Evolutionary conservation across 371 early-diverging fungal species (phyloP), one percentile per base, ranked within the genome.

Genomic region (Mortierella sp.): DNA sequence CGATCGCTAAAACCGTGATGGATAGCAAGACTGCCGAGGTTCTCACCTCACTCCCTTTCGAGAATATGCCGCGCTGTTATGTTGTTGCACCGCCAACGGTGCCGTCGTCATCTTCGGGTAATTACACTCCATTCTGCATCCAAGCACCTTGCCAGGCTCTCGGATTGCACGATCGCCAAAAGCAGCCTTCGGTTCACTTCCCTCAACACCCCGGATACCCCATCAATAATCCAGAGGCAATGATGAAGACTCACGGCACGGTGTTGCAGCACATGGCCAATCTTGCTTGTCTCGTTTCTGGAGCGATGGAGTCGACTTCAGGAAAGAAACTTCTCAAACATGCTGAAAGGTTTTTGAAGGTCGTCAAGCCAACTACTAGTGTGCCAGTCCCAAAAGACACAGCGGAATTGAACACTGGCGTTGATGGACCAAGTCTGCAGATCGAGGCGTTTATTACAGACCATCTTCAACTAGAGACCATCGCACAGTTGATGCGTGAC

Each of bases 381-480:
- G 74, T 79, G n/a, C 74, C 79, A 1, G 51, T 37, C 16, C 0
- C 28, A 4, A 57, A 47, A 28, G 79, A 79, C 35, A 70, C 73
- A 1, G 28, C 35, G n/a, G 69, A 66, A 49, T 39, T 40, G 47
- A 54, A 52, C 30, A 72, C 72, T 1, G 72, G 35, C 9, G 65
- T 72, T 20, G 77, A 72, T 16, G 60, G 68, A 47, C 49, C 79
- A 4, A 74, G 68, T 35, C n/a, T 79, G 43, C 66, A 65, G 45
- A 74, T 79, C 45, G 79, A 79, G 67, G 61, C 67, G 58, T 70
- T 70, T 39, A 70, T 79, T 67, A 43, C 68, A 4, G 79, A 79
- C 28, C 67, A 74, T 57, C 52, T 73, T 35, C 75, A 79, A n/a
- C 64, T 79, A 40, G 79, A 74, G 55, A 30, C 54, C 22, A 52